These are phyloP conservation scores for Myxozyma melibiosi DNA, from an alignment of 805 yeast species.

Conservation along the genomic window DNA sequence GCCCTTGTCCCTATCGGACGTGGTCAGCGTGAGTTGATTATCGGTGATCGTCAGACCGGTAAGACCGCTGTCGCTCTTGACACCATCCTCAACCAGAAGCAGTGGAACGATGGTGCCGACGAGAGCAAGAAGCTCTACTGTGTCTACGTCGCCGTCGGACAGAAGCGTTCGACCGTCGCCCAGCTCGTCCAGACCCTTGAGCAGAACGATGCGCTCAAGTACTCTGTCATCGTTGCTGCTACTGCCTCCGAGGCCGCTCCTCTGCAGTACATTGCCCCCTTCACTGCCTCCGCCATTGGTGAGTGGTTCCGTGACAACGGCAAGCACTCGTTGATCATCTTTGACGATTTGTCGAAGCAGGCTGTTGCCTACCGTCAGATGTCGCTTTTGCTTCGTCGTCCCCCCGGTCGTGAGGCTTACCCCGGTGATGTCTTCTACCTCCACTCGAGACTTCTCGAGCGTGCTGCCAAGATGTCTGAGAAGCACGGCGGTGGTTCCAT, in stretches of 20 bases:
- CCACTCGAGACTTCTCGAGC: constrained; percentile 92
- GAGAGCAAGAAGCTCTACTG: constrained; percentile 98
- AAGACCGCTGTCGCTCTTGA: constrained; percentile 99
- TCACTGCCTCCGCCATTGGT: constrained; percentile 99
- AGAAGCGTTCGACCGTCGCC: constrained; percentile 99
- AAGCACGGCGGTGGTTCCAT: constrained; percentile 88
- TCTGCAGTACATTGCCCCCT: constrained; percentile 99
- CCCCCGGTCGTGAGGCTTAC: constrained; percentile 96
- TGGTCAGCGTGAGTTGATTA: constrained; percentile 99
- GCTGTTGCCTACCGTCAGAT: constrained; percentile 99
- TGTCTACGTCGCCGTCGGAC: constrained; percentile 99
- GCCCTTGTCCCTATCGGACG: constrained; percentile 99
- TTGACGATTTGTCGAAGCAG: constrained; percentile 98
- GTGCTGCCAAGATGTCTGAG: constrained; percentile 96
- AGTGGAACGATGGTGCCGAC: constrained; percentile 94
- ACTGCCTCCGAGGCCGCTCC: constrained; percentile 99
- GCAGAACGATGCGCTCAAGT: constrained; percentile 96
- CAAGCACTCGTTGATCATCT: constrained; percentile 93
- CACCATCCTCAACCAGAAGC: constrained; percentile 98
- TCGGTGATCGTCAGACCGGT: constrained; percentile 99
- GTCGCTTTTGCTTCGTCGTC: constrained; percentile 95
- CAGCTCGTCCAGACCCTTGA: constrained; percentile 99
- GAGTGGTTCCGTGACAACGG: constrained; percentile 99
- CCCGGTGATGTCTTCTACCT: constrained; percentile 96
- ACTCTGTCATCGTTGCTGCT: constrained; percentile 97